Conservation (phyloP, 139 green algal species). For the Auxenochlorella pyrenoidosa region DNA sequence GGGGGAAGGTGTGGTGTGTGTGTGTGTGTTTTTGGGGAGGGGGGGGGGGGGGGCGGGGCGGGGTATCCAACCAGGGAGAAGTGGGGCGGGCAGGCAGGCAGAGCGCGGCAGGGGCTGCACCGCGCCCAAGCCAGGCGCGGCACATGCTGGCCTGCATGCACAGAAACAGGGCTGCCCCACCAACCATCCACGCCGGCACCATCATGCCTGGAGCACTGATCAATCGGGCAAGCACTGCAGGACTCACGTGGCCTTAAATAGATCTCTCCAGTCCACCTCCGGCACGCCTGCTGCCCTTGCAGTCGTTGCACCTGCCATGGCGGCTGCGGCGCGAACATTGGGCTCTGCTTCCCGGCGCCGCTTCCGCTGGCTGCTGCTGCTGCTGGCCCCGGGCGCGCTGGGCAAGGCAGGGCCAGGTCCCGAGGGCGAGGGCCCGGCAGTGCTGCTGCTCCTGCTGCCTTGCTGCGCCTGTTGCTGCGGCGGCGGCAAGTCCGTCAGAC, state of each 20-base stretch:
- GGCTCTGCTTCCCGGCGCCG: too few species aligned
- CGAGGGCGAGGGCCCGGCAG: background rate
- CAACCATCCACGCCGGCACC: too few species aligned
- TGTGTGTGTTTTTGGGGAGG: too few species aligned
- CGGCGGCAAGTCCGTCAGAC: background rate
- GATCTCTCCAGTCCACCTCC: background rate
- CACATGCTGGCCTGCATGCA: background rate
- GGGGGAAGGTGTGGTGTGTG: too few species aligned
- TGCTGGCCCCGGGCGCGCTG: too few species aligned
- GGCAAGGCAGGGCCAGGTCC: background rate
- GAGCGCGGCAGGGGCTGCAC: background rate
- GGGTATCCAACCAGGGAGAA: too few species aligned
- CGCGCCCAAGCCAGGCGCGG: background rate
- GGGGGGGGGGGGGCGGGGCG: too few species aligned
- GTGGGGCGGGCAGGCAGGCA: too few species aligned
- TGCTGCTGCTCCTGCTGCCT: background rate
- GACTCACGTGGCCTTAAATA: slow-evolving; percentile 1
- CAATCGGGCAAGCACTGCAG: background rate
- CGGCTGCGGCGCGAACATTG: background rate
- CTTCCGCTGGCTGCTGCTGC: slow-evolving; percentile 9
- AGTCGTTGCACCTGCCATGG: background rate
- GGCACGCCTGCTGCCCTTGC: background rate
- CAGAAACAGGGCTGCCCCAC: too few species aligned
- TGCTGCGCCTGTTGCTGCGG: background rate
- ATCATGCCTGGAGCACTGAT: too few species aligned